These are phyloP conservation scores for Mortierella sp. DNA, from an alignment of 371 early-diverging fungal species.

Conservation along the genomic window DNA sequence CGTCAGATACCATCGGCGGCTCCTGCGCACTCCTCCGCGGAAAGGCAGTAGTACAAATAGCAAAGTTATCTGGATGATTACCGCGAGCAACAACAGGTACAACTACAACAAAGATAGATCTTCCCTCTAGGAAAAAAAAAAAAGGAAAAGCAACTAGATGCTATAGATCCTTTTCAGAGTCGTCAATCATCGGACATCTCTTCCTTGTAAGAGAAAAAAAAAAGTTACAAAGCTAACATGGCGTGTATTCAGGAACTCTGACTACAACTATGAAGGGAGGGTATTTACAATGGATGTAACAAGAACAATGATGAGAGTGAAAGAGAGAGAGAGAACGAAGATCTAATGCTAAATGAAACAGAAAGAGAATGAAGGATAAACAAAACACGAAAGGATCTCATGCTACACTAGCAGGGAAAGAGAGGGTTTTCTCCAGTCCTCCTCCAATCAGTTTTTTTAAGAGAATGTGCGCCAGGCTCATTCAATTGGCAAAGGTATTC, in stretches of 20 bases:
- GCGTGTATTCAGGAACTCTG: too few relatives aligned
- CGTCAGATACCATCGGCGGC: conserved; percentile 13
- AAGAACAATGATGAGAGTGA: too few relatives aligned
- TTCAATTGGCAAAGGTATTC: too few relatives aligned
- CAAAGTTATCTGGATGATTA: conserved; percentile 40
- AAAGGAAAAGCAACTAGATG: background rate
- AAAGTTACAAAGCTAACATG: background rate
- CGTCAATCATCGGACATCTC: too few relatives aligned
- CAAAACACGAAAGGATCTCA: conserved; percentile 9
- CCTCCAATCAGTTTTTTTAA: too few relatives aligned
- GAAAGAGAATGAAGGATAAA: background rate
- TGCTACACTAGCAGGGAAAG: too few relatives aligned
- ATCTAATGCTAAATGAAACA: background rate
- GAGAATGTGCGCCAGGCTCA: too few relatives aligned
- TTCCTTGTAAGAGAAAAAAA: too few relatives aligned
- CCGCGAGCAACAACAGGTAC: conserved; percentile 23
- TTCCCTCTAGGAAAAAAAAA: background rate
- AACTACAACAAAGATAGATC: background rate
- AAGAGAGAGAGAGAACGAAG: background rate
- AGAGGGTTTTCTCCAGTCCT: too few relatives aligned
- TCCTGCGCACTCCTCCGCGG: conserved; percentile 9
- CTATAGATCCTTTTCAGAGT: too few relatives aligned
- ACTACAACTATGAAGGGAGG: too few relatives aligned
- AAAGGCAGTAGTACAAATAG: conserved; percentile 10
- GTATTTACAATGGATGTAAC: too few relatives aligned